Evolutionary conservation across 75 land plant genomes (phyloP).

Genomic region (Ceratopteris richardii): DNA sequence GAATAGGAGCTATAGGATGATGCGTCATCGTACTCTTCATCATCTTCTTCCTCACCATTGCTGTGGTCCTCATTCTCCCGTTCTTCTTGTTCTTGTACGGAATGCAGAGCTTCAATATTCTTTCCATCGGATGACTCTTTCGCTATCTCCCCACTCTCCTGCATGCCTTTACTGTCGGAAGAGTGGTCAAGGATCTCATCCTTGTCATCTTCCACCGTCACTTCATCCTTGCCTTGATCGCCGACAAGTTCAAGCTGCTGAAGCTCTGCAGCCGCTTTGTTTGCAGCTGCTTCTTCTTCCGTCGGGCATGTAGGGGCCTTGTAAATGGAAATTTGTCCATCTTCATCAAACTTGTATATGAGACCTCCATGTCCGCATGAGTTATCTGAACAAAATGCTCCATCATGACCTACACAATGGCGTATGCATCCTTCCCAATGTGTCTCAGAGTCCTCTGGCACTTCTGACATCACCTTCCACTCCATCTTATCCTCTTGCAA

Average conservation of each 20-base stretch:
- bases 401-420: constrained; percentile 1
- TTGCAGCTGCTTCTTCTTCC: background rate
- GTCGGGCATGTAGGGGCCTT: background rate
- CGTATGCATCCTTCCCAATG: background rate
- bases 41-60: background rate
- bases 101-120: background rate
- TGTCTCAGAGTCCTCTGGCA: background rate
- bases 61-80: too few species aligned
- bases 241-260: background rate
- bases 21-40: background rate
- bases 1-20: background rate
- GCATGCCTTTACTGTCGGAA: background rate
- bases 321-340: background rate
- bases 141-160: too few species aligned
- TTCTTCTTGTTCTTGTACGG: background rate
- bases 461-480: background rate
- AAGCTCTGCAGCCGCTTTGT: background rate
- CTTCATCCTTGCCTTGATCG: too few species aligned
- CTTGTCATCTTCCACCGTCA: too few species aligned
- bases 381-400: constrained; percentile 1
- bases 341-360: background rate
- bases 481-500: background rate
- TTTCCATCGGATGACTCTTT: too few species aligned
- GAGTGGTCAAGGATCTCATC: background rate
- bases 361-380: background rate